Base-by-base conservation (phyloP, 176 grass and related monocot species). In the Triticum dicoccoides region DNA sequence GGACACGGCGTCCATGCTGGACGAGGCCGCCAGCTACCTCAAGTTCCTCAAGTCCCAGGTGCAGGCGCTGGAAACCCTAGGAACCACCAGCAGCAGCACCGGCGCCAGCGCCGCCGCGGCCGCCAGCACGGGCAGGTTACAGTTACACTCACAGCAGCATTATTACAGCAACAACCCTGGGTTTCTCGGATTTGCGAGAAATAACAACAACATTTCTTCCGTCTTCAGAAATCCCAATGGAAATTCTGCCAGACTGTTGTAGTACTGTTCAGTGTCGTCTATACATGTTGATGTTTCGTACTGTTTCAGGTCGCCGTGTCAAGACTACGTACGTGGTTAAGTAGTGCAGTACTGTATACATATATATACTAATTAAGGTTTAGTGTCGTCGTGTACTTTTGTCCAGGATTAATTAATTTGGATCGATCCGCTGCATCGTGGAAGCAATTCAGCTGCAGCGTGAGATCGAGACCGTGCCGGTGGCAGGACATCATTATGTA, bases 41-140 rank as follows among this genome's bases (percentile, higher is more conserved):
- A 97, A 91, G 86, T 97, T 94, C 87, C 95, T 97, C 88, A 97
- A 92, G 84, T 92, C 95, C 4, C 95, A 97, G 92, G 86, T 97
- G n/a, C 93, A 86, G 24, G 81, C 78, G 65, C 87, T 97, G 89
- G 90, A 97, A 97, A 90, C 86, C 92, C 70, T 97, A 91, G 95
- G 83, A 52, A 82, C 20, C 10, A 35, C 0, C 33, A 65, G 0
- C 73, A 64, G 0, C 72, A 45, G 0, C 80, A 38, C 11, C 73
- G 51, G 51, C 51, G 37, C 3, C 71, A 73, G 1, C 54, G 68
- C 25, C 85, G 44, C 73, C 45, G 17, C 9, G 73, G 3, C 63
- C 52, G 10, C 76, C 67, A 72, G 47, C 73, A 52, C 73, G 61
- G 23, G 32, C 84, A 79, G 64, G 64, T 77, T 86, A 49, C 42